Percentiles rank a stretch among this genome's conserved stretches.
Conservation (phyloP, 805 yeast species). For the Myxozyma melibiosi region DNA sequence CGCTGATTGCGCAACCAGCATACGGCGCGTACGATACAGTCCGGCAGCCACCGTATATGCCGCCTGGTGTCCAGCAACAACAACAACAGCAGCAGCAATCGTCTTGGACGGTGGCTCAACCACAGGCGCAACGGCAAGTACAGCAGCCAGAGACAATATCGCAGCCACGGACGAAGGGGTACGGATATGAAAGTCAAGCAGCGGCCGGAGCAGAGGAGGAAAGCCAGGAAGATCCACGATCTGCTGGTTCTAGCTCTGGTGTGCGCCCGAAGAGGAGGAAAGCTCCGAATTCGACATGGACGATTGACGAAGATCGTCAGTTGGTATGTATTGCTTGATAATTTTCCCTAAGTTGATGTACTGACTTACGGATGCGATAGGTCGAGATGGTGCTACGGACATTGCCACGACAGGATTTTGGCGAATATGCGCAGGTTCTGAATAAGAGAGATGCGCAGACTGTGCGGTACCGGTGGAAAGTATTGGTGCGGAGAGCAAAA, state of each 20-base stretch:
- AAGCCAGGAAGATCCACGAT: background rate
- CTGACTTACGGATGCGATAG: conserved; percentile 12
- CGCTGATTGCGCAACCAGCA: background rate
- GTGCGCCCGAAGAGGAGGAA: conserved; percentile 30
- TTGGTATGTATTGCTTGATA: conserved; percentile 33
- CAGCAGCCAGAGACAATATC: too few relatives aligned
- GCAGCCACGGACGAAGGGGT: background rate
- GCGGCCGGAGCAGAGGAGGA: background rate
- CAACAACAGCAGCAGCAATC: too few relatives aligned
- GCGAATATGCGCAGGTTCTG: conserved; percentile 40
- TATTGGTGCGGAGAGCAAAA: conserved; percentile 40
- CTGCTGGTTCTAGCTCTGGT: background rate
- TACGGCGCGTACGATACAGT: background rate
- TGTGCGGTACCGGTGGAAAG: conserved; percentile 44
- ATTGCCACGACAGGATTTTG: conserved; percentile 42
- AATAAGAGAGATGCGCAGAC: conserved; percentile 44
- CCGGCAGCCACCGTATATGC: background rate
- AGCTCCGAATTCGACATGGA: conserved; percentile 43
- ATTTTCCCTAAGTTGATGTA: background rate
- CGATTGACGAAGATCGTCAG: conserved; percentile 41
- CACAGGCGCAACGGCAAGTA: too few relatives aligned
- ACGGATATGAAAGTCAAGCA: background rate
- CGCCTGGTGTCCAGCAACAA: too few relatives aligned
- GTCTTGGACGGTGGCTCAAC: too few relatives aligned
- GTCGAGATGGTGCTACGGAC: conserved; percentile 41